Percentiles rank a stretch among this genome's conserved stretches.
Conservation (phyloP, 495 filamentous ascomycete genomes). For the Aspergillus nidulans region DNA sequence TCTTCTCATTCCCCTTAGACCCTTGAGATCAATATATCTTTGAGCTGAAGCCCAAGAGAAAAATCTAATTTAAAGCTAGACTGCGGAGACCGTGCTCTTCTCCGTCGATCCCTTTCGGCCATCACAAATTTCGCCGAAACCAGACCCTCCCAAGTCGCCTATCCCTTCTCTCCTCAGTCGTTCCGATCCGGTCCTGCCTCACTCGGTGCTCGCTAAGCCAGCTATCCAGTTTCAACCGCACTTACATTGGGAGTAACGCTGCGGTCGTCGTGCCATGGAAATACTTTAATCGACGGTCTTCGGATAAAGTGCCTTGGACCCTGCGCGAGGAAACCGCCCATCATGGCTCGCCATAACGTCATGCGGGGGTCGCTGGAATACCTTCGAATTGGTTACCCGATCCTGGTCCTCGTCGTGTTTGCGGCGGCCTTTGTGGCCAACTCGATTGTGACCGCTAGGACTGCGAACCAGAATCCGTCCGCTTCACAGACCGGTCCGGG, state of each 20-base stretch:
- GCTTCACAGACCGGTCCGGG: slow-evolving; percentile 58
- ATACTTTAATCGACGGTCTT: slow-evolving; percentile 27
- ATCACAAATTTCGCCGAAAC: slow-evolving; percentile 7
- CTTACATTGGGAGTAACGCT: slow-evolving; percentile 6
- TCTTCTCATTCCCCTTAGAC: background rate
- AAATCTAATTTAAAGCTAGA: background rate
- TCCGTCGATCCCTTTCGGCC: slow-evolving; percentile 15
- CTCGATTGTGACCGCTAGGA: slow-evolving; percentile 53
- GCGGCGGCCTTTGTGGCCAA: slow-evolving; percentile 58
- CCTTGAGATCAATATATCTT: background rate
- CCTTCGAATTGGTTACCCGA: slow-evolving; percentile 60
- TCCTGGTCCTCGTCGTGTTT: slow-evolving; percentile 65
- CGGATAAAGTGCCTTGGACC: slow-evolving; percentile 15
- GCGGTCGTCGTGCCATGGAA: slow-evolving; percentile 39
- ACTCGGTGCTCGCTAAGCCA: background rate
- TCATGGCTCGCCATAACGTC: slow-evolving; percentile 34
- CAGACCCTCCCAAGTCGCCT: slow-evolving; percentile 4
- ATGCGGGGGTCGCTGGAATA: slow-evolving; percentile 44
- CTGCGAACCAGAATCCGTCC: slow-evolving; percentile 32
- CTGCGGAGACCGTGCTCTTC: slow-evolving; percentile 12
- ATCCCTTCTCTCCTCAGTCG: slow-evolving; percentile 6
- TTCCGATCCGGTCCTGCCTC: slow-evolving; percentile 2
- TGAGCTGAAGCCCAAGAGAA: background rate
- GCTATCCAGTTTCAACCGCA: background rate
- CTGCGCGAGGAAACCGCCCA: slow-evolving; percentile 20